Conservation (phyloP, 1,139 yeast genomes). For the Wickerhamiella infanticola region DNA sequence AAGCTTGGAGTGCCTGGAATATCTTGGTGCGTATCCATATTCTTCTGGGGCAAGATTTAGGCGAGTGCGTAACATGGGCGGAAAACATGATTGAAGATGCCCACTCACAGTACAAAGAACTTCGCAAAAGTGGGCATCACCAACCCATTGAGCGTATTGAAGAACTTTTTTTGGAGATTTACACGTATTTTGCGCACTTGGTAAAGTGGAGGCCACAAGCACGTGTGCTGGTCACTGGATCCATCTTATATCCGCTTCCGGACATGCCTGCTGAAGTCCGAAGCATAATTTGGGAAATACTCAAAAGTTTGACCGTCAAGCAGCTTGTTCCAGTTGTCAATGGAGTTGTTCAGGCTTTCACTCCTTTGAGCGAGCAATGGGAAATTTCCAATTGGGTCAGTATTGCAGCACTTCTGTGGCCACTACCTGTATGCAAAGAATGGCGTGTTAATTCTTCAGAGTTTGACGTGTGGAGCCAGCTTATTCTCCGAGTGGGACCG, state of each 20-base stretch:
- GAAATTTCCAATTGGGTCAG: background rate
- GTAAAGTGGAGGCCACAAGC: background rate
- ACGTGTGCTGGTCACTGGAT: background rate
- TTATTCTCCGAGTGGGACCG: background rate
- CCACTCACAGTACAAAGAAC: background rate
- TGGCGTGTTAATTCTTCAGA: background rate
- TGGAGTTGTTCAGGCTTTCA: background rate
- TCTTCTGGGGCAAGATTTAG: background rate
- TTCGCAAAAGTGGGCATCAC: background rate
- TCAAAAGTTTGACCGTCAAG: background rate
- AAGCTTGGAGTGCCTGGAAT: constrained; percentile 15
- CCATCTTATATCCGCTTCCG: background rate
- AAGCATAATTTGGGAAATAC: background rate
- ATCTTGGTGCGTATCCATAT: constrained; percentile 4
- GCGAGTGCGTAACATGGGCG: constrained; percentile 11
- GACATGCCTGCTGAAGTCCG: background rate
- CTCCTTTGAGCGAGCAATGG: background rate
- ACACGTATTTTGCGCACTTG: background rate
- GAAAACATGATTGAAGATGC: background rate
- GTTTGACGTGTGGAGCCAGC: background rate
- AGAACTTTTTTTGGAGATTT: background rate
- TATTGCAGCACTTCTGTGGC: background rate
- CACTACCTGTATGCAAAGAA: background rate
- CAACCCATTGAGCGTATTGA: constrained; percentile 1
- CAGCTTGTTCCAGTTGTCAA: background rate